Base-by-base conservation (phyloP, 208 protist genomes). In the Crithidia thermophila region DNA sequence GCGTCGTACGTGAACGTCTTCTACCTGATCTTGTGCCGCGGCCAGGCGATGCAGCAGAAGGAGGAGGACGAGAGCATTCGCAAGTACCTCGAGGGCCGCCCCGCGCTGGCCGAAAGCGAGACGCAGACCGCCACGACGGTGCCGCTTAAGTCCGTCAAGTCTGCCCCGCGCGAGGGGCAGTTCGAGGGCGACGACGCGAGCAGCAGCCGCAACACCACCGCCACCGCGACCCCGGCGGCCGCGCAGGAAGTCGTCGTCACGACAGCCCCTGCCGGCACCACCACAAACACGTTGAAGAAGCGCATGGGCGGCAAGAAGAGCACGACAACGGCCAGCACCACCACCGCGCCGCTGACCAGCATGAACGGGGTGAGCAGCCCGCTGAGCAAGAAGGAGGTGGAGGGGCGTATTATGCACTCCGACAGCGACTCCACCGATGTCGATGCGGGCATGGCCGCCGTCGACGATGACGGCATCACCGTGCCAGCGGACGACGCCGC, bases 1-100 rank as follows among this genome's bases (percentile, higher is more conserved):
- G 87, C 89, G 7, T 94, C 85, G 9, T 98, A 98, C 72, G 94
- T 98, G 13, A 98, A 98, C 69, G 77, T 88, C 18, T 97, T 98
- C 45, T 97, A 92, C 63, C 70, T 95, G 20, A 87, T 97, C 37
- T 67, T 98, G 13, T 66, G 78, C 40, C 68, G 72, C 5, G 72
- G 75, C 25, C 28, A 64, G 14, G 20, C 40, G 8, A 70, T 82
- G 70, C 74, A 83, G 34, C 43, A 75, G 50, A 36, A 67, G 23
- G 75, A 88, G 53, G 68, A 82, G 46, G 16, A 67, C 34, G 57
- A 69, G 18, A 28, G 56, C 10, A 39, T 73, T 23, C 34, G 25
- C 0, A 45, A 8, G 13, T 68, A 73, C 33, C 61, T 79, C 9
- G 56, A 64, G 20, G n/a, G 36, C 36, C 30, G 45, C 30, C 49